Conservation (phyloP, 805 yeast species). For the Dipodascus geniculatus region DNA sequence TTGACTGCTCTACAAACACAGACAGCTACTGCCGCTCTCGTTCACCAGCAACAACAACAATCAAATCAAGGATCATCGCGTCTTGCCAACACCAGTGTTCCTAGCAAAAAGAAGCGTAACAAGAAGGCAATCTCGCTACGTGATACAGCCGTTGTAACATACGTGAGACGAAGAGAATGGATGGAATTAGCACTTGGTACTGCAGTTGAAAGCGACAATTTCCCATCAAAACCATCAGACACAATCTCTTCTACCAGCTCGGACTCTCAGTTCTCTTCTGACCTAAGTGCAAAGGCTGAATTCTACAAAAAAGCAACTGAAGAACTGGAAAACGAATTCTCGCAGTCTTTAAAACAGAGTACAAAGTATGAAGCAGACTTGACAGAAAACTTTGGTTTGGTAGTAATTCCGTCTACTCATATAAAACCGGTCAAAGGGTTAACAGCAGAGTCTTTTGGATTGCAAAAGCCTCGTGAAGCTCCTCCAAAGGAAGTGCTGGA, state of each 20-base stretch:
- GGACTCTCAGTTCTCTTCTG: not conserved
- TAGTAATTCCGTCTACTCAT: not conserved
- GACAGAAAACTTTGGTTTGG: not conserved
- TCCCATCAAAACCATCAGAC: slow-evolving; percentile 13
- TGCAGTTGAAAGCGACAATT: slow-evolving; percentile 21
- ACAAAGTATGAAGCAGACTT: not conserved
- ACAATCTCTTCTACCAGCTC: not conserved
- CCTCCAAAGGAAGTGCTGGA: not conserved
- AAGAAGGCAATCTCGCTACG: slow-evolving; percentile 28
- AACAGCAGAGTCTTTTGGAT: not conserved
- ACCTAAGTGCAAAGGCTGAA: not conserved
- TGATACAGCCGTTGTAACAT: slow-evolving; percentile 31
- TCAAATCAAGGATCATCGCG: not conserved
- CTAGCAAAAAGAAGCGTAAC: not conserved
- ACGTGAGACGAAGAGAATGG: slow-evolving; percentile 34
- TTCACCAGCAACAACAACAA: not conserved
- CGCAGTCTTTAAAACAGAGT: not conserved
- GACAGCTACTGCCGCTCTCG: not conserved
- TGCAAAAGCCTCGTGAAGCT: not conserved
- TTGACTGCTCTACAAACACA: not conserved
- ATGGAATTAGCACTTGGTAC: slow-evolving; percentile 30
- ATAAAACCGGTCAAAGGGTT: not conserved
- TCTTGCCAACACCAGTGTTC: not conserved
- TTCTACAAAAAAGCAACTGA: not conserved
- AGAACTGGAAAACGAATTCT: not conserved